Base-by-base conservation (phyloP, 768 basidiomycete species). In the Hypholoma sublateritium region DNA sequence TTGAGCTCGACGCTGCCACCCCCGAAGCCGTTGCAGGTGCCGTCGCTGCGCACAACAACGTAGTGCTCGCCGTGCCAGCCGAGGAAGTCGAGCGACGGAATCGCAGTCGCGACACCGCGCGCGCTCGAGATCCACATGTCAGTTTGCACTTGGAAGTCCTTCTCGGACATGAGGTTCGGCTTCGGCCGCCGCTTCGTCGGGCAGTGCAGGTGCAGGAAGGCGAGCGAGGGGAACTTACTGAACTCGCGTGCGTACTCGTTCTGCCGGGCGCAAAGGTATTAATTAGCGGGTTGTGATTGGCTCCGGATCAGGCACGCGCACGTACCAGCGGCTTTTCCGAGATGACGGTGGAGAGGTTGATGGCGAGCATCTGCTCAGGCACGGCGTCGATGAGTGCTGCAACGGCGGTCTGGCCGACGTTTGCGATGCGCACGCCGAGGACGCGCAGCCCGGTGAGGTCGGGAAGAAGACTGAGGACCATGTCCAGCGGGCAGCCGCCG, bases 41-140 rank as follows among this genome's bases (percentile, higher is more conserved):
- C 24, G 19, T 63, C 68, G 43, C 59, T 61, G 32, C 85, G 75
- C 50, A 82, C 82, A 53, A 87, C 81, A 56, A 84, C 85, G 63
- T 84, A 87, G 66, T 87, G 84, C 70, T 87, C 86, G 37, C 84
- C 83, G 67, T 88, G 83, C 86, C 85, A 88, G n/a, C 86, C 86
- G 1, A 88, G 67, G 59, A 87, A 88, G 69, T 88, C 86, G 28
- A 88, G 64, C 22, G 77, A 77, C 4, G 80, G 81, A 0, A 87
- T 61, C 24, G 69, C 67, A 3, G 69, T 67, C 1, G 85, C 84
- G 52, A 88, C 77, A 59, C 73, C 74, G 25, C 80, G 72, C 46
- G 80, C 83, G 53, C 71, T 75, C 28, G 77, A 73, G 36, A 74
- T 71, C 84, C 85, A 87, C 17, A 77, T 50, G 22, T 83, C 82